These are phyloP conservation scores for Exophiala sp. DNA, from an alignment of 2,329 filamentous ascomycete genomes.

Conservation along the genomic window DNA sequence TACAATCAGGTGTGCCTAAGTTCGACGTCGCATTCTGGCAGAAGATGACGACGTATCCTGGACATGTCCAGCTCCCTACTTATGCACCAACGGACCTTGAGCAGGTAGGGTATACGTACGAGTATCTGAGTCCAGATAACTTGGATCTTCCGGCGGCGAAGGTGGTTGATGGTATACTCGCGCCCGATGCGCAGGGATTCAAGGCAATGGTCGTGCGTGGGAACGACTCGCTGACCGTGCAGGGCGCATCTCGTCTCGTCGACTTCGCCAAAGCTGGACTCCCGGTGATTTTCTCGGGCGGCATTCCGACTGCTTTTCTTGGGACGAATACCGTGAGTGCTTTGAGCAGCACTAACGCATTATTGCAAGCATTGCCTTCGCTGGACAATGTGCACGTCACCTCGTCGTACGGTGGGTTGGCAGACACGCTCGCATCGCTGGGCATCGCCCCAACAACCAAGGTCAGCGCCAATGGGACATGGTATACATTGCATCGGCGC, in stretches of 20 bases:
- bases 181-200: constrained; percentile 39
- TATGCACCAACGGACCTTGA: constrained; percentile 16
- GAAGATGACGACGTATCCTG: constrained; percentile 3
- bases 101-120: constrained; percentile 39
- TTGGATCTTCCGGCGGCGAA: constrained; percentile 39
- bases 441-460: constrained; percentile 34
- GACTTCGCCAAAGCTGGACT: constrained; percentile 39
- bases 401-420: constrained; percentile 30
- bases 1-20: constrained; percentile 40
- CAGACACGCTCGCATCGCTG: constrained; percentile 32
- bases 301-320: constrained; percentile 25
- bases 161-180: constrained; percentile 38
- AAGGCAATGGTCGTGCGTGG: constrained; percentile 42
- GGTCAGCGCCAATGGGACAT: constrained; percentile 31
- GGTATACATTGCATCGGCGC: constrained; percentile 39
- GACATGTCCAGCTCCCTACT: neutral
- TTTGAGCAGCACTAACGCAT: constrained; percentile 11
- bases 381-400: constrained; percentile 38
- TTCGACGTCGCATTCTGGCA: constrained; percentile 42
- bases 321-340: constrained; percentile 22
- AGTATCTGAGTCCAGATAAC: constrained; percentile 47
- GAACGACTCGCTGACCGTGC: constrained; percentile 37
- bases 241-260: constrained; percentile 34
- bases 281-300: constrained; percentile 42
- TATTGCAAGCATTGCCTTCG: constrained; percentile 28